Conservation (phyloP, 2,329 filamentous ascomycete species). For the Emmonsiellopsis sp. region DNA sequence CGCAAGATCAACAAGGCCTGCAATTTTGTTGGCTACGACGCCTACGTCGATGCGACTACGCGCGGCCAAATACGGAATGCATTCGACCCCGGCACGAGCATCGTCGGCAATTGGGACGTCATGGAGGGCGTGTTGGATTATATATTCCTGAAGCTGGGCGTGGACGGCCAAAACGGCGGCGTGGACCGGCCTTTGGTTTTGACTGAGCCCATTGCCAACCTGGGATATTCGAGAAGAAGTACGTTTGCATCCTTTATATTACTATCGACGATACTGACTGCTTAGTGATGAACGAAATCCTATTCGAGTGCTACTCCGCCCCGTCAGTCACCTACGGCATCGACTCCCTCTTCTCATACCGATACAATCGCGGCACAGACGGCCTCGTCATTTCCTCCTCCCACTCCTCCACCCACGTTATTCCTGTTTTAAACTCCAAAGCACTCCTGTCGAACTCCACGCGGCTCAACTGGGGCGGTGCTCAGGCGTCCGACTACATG, state of each 20-base stretch:
- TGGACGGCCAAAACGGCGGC: conserved; percentile 60
- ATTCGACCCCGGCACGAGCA: conserved; percentile 81
- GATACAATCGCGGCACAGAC: conserved; percentile 78
- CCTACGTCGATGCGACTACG: conserved; percentile 89
- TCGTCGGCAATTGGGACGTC: conserved; percentile 95
- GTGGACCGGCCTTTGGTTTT: conserved; percentile 85
- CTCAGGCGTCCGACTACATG: conserved; percentile 81
- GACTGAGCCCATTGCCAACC: conserved; percentile 89
- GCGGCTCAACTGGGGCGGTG: conserved; percentile 88
- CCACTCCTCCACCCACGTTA: conserved; percentile 87
- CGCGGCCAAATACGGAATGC: conserved; percentile 81
- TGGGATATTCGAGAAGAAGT: conserved; percentile 84
- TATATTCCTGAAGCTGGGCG: conserved; percentile 83
- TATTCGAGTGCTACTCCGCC: conserved; percentile 91
- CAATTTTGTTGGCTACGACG: conserved; percentile 83
- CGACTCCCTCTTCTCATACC: conserved; percentile 92
- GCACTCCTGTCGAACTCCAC: conserved; percentile 77
- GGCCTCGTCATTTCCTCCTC: conserved; percentile 87
- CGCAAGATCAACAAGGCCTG: conserved; percentile 87
- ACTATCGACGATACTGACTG: neutral
- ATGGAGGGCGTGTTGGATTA: conserved; percentile 94
- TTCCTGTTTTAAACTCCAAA: conserved; percentile 82
- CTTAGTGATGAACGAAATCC: conserved; percentile 87
- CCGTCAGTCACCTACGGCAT: conserved; percentile 89
- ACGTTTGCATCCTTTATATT: conserved; percentile 24